phyloP scores from a whole-genome alignment of 1,284 basidiomycete species.

The Apiotrichum gamsii region DNA sequence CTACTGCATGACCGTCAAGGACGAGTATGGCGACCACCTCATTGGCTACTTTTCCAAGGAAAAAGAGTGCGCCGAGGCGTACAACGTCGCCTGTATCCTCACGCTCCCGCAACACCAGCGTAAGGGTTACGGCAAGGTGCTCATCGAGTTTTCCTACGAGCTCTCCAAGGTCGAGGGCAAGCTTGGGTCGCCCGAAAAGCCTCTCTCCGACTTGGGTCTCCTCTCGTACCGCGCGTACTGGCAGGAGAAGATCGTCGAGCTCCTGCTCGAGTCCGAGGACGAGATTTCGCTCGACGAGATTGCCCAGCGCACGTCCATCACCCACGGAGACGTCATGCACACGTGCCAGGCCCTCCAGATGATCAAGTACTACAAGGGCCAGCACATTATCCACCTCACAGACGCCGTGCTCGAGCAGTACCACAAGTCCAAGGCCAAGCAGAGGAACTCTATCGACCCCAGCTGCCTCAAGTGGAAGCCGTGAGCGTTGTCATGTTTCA shows the following conservation, averaged over 20 bases:
- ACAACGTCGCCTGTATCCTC: constrained; percentile 98
- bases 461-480: constrained; percentile 85
- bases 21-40: constrained; percentile 84
- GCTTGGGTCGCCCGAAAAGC: constrained; percentile 95
- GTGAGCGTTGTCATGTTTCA: constrained; percentile 55
- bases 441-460: constrained; percentile 70
- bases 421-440: constrained; percentile 75
- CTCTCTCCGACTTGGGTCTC: constrained; percentile 87
- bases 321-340: constrained; percentile 94
- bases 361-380: constrained; percentile 93
- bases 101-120: constrained; percentile 97
- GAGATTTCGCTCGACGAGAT: constrained; percentile 93
- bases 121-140: constrained; percentile 85
- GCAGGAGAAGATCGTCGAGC: constrained; percentile 93
- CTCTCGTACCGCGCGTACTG: constrained; percentile 94
- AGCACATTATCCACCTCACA: constrained; percentile 87
- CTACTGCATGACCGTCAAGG: constrained; percentile 94
- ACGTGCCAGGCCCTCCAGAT: constrained; percentile 94
- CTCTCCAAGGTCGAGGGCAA: constrained; percentile 94
- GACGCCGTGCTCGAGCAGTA: constrained; percentile 87
- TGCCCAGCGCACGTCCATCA: constrained; percentile 92
- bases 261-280: constrained; percentile 65
- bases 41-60: constrained; percentile 99
- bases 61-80: constrained; percentile 95
- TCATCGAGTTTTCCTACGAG: constrained; percentile 99